Evolutionary conservation across 345 rosid genomes (phyloP).

Genomic region (Salix arbutifolia): DNA sequence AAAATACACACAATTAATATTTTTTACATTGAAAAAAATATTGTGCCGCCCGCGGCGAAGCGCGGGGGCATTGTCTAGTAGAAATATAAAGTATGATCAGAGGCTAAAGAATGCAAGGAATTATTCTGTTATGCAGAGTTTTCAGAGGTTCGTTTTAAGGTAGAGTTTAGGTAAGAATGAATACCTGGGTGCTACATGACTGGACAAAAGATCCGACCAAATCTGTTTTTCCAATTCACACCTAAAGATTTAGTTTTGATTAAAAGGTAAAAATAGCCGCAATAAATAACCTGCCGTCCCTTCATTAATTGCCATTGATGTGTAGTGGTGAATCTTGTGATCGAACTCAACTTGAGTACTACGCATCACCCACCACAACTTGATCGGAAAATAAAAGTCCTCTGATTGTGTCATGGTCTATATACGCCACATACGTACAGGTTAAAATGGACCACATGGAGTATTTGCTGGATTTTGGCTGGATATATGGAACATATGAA

Average conservation of each 20-base stretch:
- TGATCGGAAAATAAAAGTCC: background rate
- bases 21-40: too few relatives aligned
- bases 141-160: background rate
- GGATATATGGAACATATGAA: too few relatives aligned
- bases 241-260: background rate
- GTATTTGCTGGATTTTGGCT: background rate
- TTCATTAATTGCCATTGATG: constrained; percentile 16
- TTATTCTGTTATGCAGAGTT: background rate
- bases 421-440: too few relatives aligned
- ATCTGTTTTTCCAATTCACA: background rate
- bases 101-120: background rate
- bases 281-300: background rate
- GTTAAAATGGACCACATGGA: background rate
- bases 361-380: constrained; percentile 8
- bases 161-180: background rate
- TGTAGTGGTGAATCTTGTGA: constrained; percentile 29
- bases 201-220: background rate
- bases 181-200: background rate
- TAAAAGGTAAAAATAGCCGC: background rate
- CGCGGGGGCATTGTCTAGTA: too few relatives aligned
- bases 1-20: too few relatives aligned
- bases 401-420: background rate
- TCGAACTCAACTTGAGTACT: background rate
- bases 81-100: too few relatives aligned
- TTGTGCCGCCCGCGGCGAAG: too few relatives aligned